These are phyloP conservation scores for Lichtheimia corymbifera DNA, from an alignment of 371 early-diverging fungal genomes.

Conservation along the genomic window DNA sequence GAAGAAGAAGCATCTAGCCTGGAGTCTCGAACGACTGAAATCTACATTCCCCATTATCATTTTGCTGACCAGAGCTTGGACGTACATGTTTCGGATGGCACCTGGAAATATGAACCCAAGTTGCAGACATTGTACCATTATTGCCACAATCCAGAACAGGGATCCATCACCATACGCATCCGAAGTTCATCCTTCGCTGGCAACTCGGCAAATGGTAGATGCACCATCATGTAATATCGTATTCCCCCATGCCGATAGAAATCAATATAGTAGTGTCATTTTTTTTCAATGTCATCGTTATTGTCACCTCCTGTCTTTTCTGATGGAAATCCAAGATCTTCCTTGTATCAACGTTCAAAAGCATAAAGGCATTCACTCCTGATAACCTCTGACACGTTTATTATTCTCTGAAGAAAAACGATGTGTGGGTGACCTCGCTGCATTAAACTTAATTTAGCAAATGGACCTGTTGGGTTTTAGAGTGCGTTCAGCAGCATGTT, in stretches of 20 bases:
- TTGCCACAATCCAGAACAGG: not conserved
- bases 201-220: not conserved
- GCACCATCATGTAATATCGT: constrained; percentile 4
- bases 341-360: no score
- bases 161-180: not conserved
- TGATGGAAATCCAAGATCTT: no score
- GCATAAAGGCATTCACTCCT: no score
- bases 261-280: no score
- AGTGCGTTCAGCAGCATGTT: no score
- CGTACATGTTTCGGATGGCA: constrained; percentile 6
- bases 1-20: constrained; percentile 1
- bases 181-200: not conserved
- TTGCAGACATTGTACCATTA: constrained; percentile 9
- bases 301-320: no score
- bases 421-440: no score
- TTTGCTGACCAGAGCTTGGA: constrained; percentile 3
- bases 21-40: constrained; percentile 4
- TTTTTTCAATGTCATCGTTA: no score
- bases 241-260: not conserved
- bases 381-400: no score
- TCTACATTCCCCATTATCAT: constrained; percentile 15
- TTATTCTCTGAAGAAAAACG: no score
- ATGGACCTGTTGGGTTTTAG: no score
- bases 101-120: constrained; percentile 7
- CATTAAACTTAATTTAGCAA: no score